phyloP scores from a whole-genome alignment of 257 asterid genomes.

The Prunella vulgaris region DNA sequence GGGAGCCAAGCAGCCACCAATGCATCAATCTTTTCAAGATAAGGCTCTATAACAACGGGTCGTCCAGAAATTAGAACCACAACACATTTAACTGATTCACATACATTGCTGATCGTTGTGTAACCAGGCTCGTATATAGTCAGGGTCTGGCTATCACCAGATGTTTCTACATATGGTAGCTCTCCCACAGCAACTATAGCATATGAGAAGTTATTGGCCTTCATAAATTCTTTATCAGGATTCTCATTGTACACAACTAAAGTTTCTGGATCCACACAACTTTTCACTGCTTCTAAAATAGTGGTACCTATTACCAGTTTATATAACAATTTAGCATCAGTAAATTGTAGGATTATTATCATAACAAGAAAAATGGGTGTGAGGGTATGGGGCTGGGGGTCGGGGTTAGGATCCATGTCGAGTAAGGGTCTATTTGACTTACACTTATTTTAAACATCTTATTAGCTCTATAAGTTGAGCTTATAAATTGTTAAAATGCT shows the following conservation, averaged over 20 bases:
- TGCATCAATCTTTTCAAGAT: constrained; percentile 44
- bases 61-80: constrained; percentile 55
- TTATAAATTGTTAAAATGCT: too few relatives aligned
- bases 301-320: constrained; percentile 42
- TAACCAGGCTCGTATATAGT: constrained; percentile 40
- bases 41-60: constrained; percentile 48
- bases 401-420: too few relatives aligned
- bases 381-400: not conserved
- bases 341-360: too few relatives aligned
- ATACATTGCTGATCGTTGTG: constrained; percentile 36
- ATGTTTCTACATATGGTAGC: constrained; percentile 49
- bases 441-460: too few relatives aligned
- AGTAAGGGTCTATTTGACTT: too few relatives aligned
- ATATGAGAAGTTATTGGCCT: constrained; percentile 40
- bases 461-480: too few relatives aligned
- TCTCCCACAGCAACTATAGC: constrained; percentile 60
- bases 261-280: constrained; percentile 34
- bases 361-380: not conserved
- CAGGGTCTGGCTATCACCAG: constrained; percentile 40
- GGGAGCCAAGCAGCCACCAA: constrained; percentile 66
- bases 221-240: constrained; percentile 31
- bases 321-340: not conserved
- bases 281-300: constrained; percentile 36
- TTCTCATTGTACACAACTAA: constrained; percentile 38
- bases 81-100: constrained; percentile 36